Evolutionary conservation across 768 basidiomycete genomes (phyloP).

Genomic region (Dictyophora rubrovolvata): DNA sequence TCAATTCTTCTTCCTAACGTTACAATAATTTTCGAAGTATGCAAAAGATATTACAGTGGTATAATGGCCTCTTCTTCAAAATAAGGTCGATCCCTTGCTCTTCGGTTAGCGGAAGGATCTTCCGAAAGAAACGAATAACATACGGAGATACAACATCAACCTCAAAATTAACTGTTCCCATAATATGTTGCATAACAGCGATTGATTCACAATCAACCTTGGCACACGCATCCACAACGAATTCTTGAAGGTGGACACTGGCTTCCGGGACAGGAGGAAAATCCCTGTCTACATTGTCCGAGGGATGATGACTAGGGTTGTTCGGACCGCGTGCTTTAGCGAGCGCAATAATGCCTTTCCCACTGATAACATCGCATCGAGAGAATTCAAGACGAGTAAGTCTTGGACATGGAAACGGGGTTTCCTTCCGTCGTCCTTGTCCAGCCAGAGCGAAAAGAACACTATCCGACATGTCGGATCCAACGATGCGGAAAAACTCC

Average conservation of each 20-base stretch:
- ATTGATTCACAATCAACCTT: conserved; percentile 6
- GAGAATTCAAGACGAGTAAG: neutral
- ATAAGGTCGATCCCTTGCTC: neutral
- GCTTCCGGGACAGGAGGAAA: neutral
- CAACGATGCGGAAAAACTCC: conserved; percentile 62
- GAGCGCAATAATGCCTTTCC: neutral
- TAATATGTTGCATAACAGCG: conserved; percentile 1
- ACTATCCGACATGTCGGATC: conserved; percentile 71
- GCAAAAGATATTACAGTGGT: neutral
- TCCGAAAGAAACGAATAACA: neutral
- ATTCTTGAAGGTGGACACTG: neutral
- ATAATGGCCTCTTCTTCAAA: neutral
- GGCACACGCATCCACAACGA: conserved; percentile 3
- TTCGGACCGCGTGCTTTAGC: conserved; percentile 3
- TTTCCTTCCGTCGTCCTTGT: neutral
- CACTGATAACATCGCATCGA: conserved; percentile 6
- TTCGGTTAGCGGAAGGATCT: neutral
- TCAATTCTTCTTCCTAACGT: neutral
- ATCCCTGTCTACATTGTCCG: neutral
- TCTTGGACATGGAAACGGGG: neutral
- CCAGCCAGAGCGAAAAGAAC: conserved; percentile 48
- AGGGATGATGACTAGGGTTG: neutral
- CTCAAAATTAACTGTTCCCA: neutral
- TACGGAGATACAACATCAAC: neutral
- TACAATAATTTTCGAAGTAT: neutral